A percentile compares a stretch with the other conserved stretches of the same genome.
Conservation (phyloP, 495 filamentous ascomycete species). For the Xylaria grammica region DNA sequence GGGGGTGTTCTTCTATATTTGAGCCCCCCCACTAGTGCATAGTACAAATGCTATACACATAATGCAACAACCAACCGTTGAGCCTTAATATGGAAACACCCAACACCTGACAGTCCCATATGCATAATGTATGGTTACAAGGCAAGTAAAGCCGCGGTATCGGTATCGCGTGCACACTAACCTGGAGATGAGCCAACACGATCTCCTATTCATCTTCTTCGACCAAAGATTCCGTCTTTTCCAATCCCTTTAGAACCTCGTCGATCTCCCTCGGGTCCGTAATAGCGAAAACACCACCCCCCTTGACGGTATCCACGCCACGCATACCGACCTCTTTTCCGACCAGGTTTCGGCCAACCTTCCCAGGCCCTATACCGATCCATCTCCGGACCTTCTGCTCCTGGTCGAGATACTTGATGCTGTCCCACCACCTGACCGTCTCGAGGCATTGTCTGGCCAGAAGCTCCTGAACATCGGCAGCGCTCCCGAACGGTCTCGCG, state of each 20-base stretch:
- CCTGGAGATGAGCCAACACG: neutral
- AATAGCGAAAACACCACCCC: conserved; percentile 93
- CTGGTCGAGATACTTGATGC: conserved; percentile 86
- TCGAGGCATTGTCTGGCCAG: conserved; percentile 80
- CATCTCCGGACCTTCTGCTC: conserved; percentile 82
- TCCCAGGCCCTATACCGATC: conserved; percentile 94
- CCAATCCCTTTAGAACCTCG: conserved; percentile 70
- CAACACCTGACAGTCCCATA: conserved; percentile 5
- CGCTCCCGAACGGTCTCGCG: conserved; percentile 74
- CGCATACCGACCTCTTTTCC: conserved; percentile 93
- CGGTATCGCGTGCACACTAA: neutral
- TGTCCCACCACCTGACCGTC: conserved; percentile 93
- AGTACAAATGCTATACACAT: neutral
- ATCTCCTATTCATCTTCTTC: conserved; percentile 45
- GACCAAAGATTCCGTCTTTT: conserved; percentile 67
- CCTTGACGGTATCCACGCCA: conserved; percentile 75
- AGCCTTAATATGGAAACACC: conserved; percentile 19
- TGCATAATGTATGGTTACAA: conserved; percentile 14
- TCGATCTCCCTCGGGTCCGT: conserved; percentile 83
- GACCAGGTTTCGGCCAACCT: conserved; percentile 91
- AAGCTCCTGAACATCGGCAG: conserved; percentile 73
- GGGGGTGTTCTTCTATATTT: neutral
- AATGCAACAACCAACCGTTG: conserved; percentile 2
- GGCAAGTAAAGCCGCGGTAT: neutral
- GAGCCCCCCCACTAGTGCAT: too few relatives aligned